A percentile compares a stretch with the other conserved stretches of the same genome.
These are phyloP conservation scores for Orbilia ellipsospora DNA, from an alignment of 2,329 filamentous ascomycete genomes.

Conservation along the genomic window DNA sequence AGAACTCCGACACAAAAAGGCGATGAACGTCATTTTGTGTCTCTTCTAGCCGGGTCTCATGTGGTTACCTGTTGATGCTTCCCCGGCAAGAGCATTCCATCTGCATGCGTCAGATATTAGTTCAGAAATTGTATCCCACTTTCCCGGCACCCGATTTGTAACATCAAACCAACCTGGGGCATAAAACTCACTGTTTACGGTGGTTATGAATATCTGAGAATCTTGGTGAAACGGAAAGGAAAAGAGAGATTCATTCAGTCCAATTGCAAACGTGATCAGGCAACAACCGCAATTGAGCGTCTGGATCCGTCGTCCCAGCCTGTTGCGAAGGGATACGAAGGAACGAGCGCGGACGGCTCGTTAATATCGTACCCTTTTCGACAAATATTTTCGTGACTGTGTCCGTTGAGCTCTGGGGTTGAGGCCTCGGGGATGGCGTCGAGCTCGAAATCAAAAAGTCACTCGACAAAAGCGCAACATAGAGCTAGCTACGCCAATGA, in stretches of 20 bases:
- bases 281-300: slow-evolving; percentile 24
- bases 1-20: slow-evolving; percentile 16
- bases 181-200: background rate
- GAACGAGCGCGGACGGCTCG: slow-evolving; percentile 26
- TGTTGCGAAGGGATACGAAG: slow-evolving; percentile 32
- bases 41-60: slow-evolving; percentile 8
- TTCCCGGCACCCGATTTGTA: slow-evolving; percentile 11
- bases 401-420: slow-evolving; percentile 45
- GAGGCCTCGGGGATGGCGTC: slow-evolving; percentile 18
- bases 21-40: slow-evolving; percentile 30
- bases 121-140: slow-evolving; percentile 1
- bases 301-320: slow-evolving; percentile 6
- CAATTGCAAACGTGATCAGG: slow-evolving; percentile 42
- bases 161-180: background rate
- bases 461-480: slow-evolving; percentile 47
- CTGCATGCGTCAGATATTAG: slow-evolving; percentile 49
- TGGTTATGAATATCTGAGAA: background rate
- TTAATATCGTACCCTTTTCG: slow-evolving; percentile 12
- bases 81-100: slow-evolving; percentile 26
- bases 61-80: slow-evolving; percentile 11
- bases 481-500: slow-evolving; percentile 15
- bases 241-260: slow-evolving; percentile 11
- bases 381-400: slow-evolving; percentile 26
- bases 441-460: slow-evolving; percentile 25
- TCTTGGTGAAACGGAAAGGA: slow-evolving; percentile 12